phyloP scores from a whole-genome alignment of 805 yeast species.

The Saturnispora besseyi region DNA sequence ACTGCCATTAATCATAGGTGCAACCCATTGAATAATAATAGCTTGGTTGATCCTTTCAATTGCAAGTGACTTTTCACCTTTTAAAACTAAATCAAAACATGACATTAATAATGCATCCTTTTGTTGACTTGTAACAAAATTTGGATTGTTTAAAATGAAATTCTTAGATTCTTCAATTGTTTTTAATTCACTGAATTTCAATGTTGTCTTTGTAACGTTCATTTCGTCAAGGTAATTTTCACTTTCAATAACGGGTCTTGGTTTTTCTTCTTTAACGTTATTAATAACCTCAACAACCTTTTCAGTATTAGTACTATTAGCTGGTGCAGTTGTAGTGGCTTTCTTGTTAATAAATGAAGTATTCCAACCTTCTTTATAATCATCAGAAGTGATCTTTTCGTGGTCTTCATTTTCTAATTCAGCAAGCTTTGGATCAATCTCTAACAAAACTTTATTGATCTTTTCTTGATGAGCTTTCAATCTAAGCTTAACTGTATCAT shows the following conservation, averaged over 20 bases:
- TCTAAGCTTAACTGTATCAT: constrained; percentile 31
- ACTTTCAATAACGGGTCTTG: constrained; percentile 22
- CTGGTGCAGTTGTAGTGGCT: background rate
- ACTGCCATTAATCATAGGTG: constrained; percentile 8
- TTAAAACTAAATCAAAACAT: constrained; percentile 77
- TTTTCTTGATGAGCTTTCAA: constrained; percentile 57
- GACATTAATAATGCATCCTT: constrained; percentile 90
- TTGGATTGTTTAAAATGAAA: constrained; percentile 49
- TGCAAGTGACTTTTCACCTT: constrained; percentile 45
- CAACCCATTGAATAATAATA: constrained; percentile 8
- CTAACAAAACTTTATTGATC: constrained; percentile 55
- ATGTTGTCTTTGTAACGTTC: constrained; percentile 54
- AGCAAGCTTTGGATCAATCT: constrained; percentile 57
- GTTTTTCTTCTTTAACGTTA: constrained; percentile 1
- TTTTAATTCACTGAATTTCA: constrained; percentile 51
- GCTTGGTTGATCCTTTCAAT: constrained; percentile 3
- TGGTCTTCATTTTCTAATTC: constrained; percentile 63
- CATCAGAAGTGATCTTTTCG: constrained; percentile 77
- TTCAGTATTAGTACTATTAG: background rate
- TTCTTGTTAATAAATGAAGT: constrained; percentile 64
- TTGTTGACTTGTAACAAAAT: constrained; percentile 71
- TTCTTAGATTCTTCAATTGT: constrained; percentile 39
- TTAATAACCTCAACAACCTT: constrained; percentile 6
- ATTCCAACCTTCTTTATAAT: constrained; percentile 86
- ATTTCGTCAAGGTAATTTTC: constrained; percentile 36